Conservation (phyloP, 2,329 filamentous ascomycete species). For the Exophiala mesophila region DNA sequence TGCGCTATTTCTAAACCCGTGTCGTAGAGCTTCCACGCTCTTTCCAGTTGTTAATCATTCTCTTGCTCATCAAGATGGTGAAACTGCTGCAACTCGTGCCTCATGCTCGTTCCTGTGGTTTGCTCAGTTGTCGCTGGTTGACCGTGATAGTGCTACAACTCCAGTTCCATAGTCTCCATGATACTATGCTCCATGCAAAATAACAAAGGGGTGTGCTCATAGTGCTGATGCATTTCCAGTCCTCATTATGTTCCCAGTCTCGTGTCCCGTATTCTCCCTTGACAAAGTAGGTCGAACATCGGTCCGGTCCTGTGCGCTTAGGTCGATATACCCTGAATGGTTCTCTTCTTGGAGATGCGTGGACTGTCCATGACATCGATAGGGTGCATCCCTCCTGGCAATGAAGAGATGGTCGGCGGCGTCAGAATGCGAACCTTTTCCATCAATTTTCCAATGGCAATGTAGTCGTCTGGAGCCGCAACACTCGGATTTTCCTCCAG, state of each 20-base stretch:
- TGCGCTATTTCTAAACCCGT: slow-evolving; percentile 18
- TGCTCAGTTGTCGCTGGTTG: slow-evolving; percentile 8
- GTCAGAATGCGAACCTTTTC: slow-evolving; percentile 75
- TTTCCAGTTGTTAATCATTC: slow-evolving; percentile 11
- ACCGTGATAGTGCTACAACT: slow-evolving; percentile 7
- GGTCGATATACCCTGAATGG: slow-evolving; percentile 37
- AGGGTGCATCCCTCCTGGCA: slow-evolving; percentile 41
- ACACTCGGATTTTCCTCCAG: slow-evolving; percentile 70
- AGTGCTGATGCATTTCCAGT: neutral
- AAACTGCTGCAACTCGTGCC: slow-evolving; percentile 11
- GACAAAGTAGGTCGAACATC: too few species aligned
- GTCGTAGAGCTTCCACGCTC: slow-evolving; percentile 17
- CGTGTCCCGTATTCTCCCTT: too few species aligned
- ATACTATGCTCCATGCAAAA: slow-evolving; percentile 13
- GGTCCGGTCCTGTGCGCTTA: too few species aligned
- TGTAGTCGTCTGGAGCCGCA: slow-evolving; percentile 71
- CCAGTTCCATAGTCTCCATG: slow-evolving; percentile 5
- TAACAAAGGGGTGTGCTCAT: slow-evolving; percentile 15
- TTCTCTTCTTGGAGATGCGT: slow-evolving; percentile 42
- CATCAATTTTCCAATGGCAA: slow-evolving; percentile 73
- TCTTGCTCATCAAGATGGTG: slow-evolving; percentile 5
- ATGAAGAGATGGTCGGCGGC: slow-evolving; percentile 29
- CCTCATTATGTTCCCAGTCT: slow-evolving; percentile 4
- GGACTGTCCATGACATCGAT: slow-evolving; percentile 41
- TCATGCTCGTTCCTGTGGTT: slow-evolving; percentile 15